Percentiles rank a stretch among this genome's conserved stretches.
Conservation (phyloP, 1,284 basidiomycete genomes). For the Ganoderma leucocontextum region DNA sequence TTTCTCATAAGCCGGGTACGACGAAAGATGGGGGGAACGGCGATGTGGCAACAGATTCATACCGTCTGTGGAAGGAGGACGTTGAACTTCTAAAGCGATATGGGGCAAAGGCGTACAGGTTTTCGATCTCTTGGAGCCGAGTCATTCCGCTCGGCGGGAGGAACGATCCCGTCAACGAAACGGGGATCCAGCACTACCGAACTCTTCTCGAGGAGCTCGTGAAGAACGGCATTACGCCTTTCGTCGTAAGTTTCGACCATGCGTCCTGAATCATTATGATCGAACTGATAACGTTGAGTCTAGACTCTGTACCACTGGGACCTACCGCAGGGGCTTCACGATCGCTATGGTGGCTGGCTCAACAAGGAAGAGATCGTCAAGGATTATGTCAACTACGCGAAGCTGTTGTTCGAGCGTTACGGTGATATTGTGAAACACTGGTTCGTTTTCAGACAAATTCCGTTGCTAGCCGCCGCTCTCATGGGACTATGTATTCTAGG, state of each 20-base stretch:
- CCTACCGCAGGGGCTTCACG: constrained; percentile 72
- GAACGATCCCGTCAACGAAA: constrained; percentile 70
- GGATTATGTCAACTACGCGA: constrained; percentile 73
- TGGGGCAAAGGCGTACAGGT: constrained; percentile 49
- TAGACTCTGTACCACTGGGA: constrained; percentile 86
- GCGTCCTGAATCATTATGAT: neutral
- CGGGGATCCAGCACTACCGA: constrained; percentile 72
- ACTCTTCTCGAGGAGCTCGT: constrained; percentile 71
- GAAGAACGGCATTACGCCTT: constrained; percentile 67
- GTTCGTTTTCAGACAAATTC: constrained; percentile 41
- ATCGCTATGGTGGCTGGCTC: constrained; percentile 79
- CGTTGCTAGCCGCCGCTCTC: neutral
- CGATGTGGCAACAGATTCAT: constrained; percentile 75
- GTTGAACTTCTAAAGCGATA: constrained; percentile 63
- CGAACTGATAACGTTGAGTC: neutral
- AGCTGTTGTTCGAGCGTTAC: constrained; percentile 64
- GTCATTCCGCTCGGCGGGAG: constrained; percentile 77
- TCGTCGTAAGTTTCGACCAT: constrained; percentile 57
- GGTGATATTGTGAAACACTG: constrained; percentile 81
- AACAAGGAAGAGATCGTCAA: constrained; percentile 67
- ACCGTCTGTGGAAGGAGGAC: constrained; percentile 73
- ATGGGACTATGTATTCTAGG: constrained; percentile 45
- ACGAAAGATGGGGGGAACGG: constrained; percentile 71
- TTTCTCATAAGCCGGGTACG: constrained; percentile 69
- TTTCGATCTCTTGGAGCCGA: constrained; percentile 80